Conservation (phyloP, 2,329 filamentous ascomycete genomes). For the Cadophora gregata region DNA sequence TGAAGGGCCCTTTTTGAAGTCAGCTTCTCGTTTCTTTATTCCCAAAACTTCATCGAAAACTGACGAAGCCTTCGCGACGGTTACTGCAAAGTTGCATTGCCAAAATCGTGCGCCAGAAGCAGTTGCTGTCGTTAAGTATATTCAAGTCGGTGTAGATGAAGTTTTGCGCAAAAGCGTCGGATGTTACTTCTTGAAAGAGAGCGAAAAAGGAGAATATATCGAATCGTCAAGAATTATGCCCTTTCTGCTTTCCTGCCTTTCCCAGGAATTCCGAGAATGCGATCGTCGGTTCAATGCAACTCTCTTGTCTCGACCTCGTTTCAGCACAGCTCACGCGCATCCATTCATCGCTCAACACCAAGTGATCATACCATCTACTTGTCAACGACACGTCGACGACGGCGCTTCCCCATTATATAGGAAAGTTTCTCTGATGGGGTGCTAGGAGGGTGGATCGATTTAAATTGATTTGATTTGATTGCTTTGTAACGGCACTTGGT, state of each 20-base stretch:
- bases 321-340: conserved; percentile 16
- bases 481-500: not conserved
- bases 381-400: not conserved
- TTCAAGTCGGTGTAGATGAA: not conserved
- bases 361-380: not conserved
- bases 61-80: conserved; percentile 23
- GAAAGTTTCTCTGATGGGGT: not conserved
- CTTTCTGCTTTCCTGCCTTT: not conserved
- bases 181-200: not conserved
- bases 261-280: conserved; percentile 1
- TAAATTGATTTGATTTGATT: conserved; percentile 9
- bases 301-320: conserved; percentile 17
- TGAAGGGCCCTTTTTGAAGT: conserved; percentile 39
- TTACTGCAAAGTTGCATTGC: conserved; percentile 23
- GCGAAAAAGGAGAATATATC: not conserved
- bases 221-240: not conserved
- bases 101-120: not conserved
- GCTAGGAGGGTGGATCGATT: not conserved
- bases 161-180: not conserved
- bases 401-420: conserved; percentile 7
- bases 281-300: conserved; percentile 19
- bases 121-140: not conserved
- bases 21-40: conserved; percentile 8
- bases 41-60: not conserved
- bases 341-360: conserved; percentile 14